Percentiles rank a stretch among this genome's conserved stretches.
phyloP scores from a whole-genome alignment of 208 protist species.

The Acanthamoeba culbertsoni region DNA sequence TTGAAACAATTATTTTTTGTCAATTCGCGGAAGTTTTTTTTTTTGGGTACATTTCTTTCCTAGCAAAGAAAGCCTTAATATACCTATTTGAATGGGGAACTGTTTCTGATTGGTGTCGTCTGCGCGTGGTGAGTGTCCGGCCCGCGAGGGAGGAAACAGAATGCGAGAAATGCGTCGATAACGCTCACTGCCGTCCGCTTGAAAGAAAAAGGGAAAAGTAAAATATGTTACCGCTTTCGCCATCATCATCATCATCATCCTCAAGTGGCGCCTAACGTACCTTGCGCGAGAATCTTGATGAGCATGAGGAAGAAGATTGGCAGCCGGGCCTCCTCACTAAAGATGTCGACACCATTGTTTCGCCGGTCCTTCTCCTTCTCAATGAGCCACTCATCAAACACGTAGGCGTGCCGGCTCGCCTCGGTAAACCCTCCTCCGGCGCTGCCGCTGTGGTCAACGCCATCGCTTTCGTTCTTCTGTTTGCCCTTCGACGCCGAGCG shows the following conservation, averaged over 20 bases:
- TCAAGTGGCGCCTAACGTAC: too few relatives aligned
- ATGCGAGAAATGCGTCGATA: conserved; percentile 43
- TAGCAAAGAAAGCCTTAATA: too few relatives aligned
- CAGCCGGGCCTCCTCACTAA: not conserved
- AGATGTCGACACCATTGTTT: not conserved
- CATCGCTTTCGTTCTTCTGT: not conserved
- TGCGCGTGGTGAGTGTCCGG: not conserved
- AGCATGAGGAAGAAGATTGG: conserved; percentile 41
- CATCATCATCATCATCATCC: too few relatives aligned
- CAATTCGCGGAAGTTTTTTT: too few relatives aligned
- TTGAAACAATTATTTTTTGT: too few relatives aligned
- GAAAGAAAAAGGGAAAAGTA: too few relatives aligned
- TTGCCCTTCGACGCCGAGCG: too few relatives aligned
- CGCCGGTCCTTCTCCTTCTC: not conserved
- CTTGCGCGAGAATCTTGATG: conserved; percentile 15
- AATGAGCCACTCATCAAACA: not conserved
- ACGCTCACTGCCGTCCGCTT: conserved; percentile 5
- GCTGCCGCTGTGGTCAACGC: not conserved
- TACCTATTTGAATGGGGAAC: conserved; percentile 23
- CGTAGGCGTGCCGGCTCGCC: not conserved
- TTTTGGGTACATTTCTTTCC: too few relatives aligned
- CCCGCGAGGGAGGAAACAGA: not conserved
- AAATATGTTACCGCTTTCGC: too few relatives aligned
- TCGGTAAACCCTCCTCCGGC: too few relatives aligned
- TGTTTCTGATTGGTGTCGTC: not conserved